Percentiles rank a stretch among this genome's conserved stretches.
These are phyloP conservation scores for Saxophila tyrrhenica DNA, from an alignment of 495 filamentous ascomycete species.

Conservation along the genomic window DNA sequence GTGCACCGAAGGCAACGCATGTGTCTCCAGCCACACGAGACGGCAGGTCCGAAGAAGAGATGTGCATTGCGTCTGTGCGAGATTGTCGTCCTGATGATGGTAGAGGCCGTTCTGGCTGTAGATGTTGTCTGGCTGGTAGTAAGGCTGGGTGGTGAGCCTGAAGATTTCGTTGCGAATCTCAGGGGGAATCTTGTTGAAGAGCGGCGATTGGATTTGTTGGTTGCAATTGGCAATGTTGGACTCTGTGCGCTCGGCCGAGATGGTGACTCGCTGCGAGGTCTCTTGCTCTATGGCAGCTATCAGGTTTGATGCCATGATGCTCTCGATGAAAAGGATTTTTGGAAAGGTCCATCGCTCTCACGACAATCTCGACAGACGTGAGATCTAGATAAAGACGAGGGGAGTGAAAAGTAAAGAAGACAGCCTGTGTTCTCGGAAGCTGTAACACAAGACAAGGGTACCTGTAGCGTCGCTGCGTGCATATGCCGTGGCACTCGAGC, in stretches of 20 bases:
- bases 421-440: too few relatives aligned
- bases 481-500: too few relatives aligned
- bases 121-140: background rate
- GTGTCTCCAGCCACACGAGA: background rate
- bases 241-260: background rate
- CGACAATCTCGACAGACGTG: too few relatives aligned
- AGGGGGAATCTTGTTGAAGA: background rate
- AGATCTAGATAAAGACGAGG: too few relatives aligned
- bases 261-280: background rate
- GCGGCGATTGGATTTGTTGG: background rate
- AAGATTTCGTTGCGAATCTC: background rate
- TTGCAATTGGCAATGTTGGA: background rate
- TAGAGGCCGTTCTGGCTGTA: background rate
- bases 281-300: background rate
- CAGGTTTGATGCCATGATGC: too few relatives aligned
- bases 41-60: background rate
- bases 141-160: background rate
- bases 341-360: too few relatives aligned
- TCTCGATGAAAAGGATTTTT: too few relatives aligned
- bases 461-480: too few relatives aligned
- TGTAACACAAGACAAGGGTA: too few relatives aligned
- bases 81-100: background rate
- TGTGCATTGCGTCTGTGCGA: background rate
- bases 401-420: too few relatives aligned
- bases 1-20: background rate